Base-by-base conservation (phyloP, 148 eudicot species). In the Cornus controversa region DNA sequence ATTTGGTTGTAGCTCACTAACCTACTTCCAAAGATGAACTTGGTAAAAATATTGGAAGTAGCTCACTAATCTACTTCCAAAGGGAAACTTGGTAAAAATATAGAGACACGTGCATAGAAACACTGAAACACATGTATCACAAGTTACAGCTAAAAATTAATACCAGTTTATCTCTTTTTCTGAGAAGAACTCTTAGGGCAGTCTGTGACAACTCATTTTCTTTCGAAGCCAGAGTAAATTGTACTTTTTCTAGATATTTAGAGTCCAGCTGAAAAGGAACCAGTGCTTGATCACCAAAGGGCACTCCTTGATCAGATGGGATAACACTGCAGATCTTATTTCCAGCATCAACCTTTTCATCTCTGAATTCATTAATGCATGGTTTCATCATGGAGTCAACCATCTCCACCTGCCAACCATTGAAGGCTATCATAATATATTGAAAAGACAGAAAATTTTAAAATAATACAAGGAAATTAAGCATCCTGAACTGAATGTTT, bases 131-230 rank as follows among this genome's bases (percentile, higher is more conserved):
- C 34, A 63, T 29, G 10, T 24, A 66, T 81, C 69, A 70, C 28
- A 66, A 54, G 57, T 82, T 42, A 26, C 29, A n/a, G 42, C 47
- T 54, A 54, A 62, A n/a, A 25, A 64, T 36, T 15, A 25, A 58
- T 86, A 90, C 96, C 93, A 91, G 85, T 76, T 74, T 86, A 73
- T 82, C 81, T 71, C 87, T 86, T 84, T 85, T 86, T 40, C 75
- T 77, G 34, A 53, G 69, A 40, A 91, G 87, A 86, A 65, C 83
- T 77, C 71, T 85, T 64, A 89, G 79, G 34, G 88, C 90, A 76
- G 91, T 74, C 81, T 85, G 79, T 54, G 88, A 81, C 66, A 91
- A 50, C 42, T 76, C 71, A 60, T 80, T 70, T 20, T 84, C 81
- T 70, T 81, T 83, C 53, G 82, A 69, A 45, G 82, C 82, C 69